phyloP scores from a whole-genome alignment of 75 land plant genomes.

The Cupressus sempervirens region DNA sequence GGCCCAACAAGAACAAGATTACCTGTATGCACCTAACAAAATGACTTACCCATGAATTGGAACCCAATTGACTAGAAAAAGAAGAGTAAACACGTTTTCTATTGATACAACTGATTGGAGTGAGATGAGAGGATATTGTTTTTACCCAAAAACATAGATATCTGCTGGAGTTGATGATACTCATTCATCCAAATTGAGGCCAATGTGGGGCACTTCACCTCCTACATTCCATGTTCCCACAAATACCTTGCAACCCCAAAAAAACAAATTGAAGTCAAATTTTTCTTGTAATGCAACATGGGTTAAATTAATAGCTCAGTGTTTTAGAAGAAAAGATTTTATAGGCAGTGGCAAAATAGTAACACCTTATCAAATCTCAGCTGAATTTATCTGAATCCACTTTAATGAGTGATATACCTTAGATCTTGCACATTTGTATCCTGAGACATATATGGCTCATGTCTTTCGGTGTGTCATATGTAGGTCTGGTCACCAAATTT shows the following conservation, averaged over 20 bases:
- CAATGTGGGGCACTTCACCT: constrained; percentile 64
- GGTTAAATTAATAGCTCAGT: background rate
- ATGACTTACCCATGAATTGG: too few species aligned
- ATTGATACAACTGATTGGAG: too few species aligned
- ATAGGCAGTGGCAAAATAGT: background rate
- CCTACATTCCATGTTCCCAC: constrained; percentile 95
- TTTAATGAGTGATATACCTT: background rate
- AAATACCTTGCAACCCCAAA: constrained; percentile 36
- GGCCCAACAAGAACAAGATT: too few species aligned
- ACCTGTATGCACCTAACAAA: too few species aligned
- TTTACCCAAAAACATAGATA: constrained; percentile 92
- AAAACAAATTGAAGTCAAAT: background rate
- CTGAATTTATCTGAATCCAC: too few species aligned
- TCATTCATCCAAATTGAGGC: constrained; percentile 77
- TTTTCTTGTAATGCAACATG: background rate
- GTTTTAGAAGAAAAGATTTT: background rate
- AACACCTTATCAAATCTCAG: background rate
- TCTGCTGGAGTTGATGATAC: constrained; percentile 63
- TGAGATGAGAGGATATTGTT: background rate
- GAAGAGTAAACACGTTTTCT: too few species aligned
- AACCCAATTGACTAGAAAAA: too few species aligned
- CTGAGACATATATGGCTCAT: background rate
- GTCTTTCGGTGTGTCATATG: too few species aligned
- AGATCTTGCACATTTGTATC: background rate
- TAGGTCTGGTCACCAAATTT: background rate